These are phyloP conservation scores for Tricharina praecox DNA, from an alignment of 495 filamentous ascomycete species.

Conservation along the genomic window DNA sequence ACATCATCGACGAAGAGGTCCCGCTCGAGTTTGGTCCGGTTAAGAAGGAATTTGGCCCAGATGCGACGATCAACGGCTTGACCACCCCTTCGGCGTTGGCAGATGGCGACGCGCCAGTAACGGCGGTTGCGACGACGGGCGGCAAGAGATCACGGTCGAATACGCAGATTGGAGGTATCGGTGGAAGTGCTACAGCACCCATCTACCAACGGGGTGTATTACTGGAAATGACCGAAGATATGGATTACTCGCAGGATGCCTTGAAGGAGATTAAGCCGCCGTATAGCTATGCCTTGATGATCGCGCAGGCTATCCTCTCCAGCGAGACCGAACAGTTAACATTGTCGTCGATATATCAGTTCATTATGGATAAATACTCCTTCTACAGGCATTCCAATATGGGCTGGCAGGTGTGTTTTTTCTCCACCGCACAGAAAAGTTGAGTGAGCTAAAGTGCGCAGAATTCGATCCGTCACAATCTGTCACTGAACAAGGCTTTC, in stretches of 20 bases:
- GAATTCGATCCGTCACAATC: slow-evolving; percentile 93
- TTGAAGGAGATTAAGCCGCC: slow-evolving; percentile 82
- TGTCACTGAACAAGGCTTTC: slow-evolving; percentile 85
- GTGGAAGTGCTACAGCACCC: slow-evolving; percentile 15
- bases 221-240: slow-evolving; percentile 57
- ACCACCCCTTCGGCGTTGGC: background rate
- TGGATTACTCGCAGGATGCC: slow-evolving; percentile 70
- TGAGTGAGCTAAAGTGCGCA: slow-evolving; percentile 25
- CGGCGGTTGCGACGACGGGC: background rate
- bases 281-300: slow-evolving; percentile 92
- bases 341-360: slow-evolving; percentile 75
- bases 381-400: slow-evolving; percentile 70
- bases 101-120: background rate
- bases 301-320: slow-evolving; percentile 82
- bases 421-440: slow-evolving; percentile 1
- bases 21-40: background rate
- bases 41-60: background rate
- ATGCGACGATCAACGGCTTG: background rate
- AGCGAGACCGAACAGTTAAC: slow-evolving; percentile 73
- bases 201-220: slow-evolving; percentile 45
- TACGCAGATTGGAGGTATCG: background rate
- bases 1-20: slow-evolving; percentile 28
- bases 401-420: slow-evolving; percentile 65
- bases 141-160: background rate
- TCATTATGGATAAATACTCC: slow-evolving; percentile 72